Evolutionary conservation across 2,329 filamentous ascomycete species (phyloP).

Genomic region (Clathrospora elynae): DNA sequence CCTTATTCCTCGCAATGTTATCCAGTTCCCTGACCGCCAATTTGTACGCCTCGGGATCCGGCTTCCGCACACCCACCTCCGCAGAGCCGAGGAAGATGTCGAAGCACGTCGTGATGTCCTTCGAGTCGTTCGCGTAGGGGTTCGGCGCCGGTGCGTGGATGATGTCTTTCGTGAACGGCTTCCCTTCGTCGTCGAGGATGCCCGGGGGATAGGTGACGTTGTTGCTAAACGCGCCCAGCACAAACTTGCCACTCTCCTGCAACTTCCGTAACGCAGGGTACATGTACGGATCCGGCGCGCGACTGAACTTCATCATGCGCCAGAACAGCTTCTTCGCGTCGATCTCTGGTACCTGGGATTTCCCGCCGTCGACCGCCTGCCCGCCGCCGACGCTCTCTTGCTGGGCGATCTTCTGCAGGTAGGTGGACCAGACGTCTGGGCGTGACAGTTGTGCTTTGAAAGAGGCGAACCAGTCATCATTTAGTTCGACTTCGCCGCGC

Average conservation of each 20-base stretch:
- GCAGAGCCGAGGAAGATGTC: slow-evolving; percentile 88
- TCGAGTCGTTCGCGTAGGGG: slow-evolving; percentile 34
- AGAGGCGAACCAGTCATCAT: slow-evolving; percentile 72
- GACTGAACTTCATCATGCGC: slow-evolving; percentile 83
- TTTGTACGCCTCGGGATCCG: slow-evolving; percentile 79
- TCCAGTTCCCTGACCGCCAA: slow-evolving; percentile 71
- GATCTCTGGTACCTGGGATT: slow-evolving; percentile 70
- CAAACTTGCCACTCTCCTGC: slow-evolving; percentile 50
- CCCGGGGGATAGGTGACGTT: slow-evolving; percentile 82
- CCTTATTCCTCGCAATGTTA: slow-evolving; percentile 63
- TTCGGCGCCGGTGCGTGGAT: slow-evolving; percentile 25
- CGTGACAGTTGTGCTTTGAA: slow-evolving; percentile 78
- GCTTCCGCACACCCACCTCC: slow-evolving; percentile 86
- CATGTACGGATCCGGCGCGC: slow-evolving; percentile 81
- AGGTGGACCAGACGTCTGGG: slow-evolving; percentile 70
- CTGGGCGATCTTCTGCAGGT: slow-evolving; percentile 42
- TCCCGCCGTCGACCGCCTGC: slow-evolving; percentile 35
- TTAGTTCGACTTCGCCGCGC: slow-evolving; percentile 77
- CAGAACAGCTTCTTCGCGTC: slow-evolving; percentile 83
- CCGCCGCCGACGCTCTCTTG: slow-evolving; percentile 27
- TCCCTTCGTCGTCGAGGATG: slow-evolving; percentile 67
- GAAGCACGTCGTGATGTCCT: slow-evolving; percentile 69
- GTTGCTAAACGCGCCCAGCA: slow-evolving; percentile 82
- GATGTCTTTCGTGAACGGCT: slow-evolving; percentile 46
- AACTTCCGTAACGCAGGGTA: slow-evolving; percentile 77